Evolutionary conservation across 176 grass and related monocot species (phyloP).

Genomic region (Pontederia crassipes): DNA sequence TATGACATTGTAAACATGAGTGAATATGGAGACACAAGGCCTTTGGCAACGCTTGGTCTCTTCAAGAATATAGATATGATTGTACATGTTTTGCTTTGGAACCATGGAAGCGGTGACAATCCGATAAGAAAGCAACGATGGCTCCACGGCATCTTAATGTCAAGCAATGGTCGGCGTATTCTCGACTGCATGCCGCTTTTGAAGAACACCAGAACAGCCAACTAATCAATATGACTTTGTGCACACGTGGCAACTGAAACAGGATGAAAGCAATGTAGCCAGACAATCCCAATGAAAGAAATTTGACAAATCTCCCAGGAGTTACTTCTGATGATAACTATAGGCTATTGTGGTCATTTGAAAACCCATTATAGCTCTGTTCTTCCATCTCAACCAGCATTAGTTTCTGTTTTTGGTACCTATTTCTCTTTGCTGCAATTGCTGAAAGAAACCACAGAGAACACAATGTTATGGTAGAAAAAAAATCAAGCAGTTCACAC

Average conservation of each 20-base stretch:
- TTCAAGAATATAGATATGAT: neutral
- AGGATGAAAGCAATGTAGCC: neutral
- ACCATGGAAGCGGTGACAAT: neutral
- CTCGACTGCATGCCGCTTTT: no score
- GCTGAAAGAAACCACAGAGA: conserved; percentile 31
- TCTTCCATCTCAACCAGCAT: conserved; percentile 94
- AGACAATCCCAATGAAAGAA: conserved; percentile 1
- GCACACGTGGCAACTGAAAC: no score
- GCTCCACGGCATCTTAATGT: no score
- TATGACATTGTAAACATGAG: neutral
- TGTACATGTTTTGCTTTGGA: neutral
- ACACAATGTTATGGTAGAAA: neutral
- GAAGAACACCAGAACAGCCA: no score
- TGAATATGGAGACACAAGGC: neutral
- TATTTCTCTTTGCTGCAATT: conserved; percentile 86
- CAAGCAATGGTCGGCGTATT: no score
- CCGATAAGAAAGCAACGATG: neutral
- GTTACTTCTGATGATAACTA: conserved; percentile 2
- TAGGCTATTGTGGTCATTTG: conserved; percentile 30
- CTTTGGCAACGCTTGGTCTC: neutral
- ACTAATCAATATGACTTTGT: no score
- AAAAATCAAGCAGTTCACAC: neutral
- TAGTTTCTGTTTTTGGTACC: conserved; percentile 87
- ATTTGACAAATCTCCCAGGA: neutral
- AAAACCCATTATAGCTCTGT: conserved; percentile 48